Evolutionary conservation across 805 yeast species (phyloP), one percentile per base, ranked within the genome.

Genomic region (Saccharomycopsis selenospora): DNA sequence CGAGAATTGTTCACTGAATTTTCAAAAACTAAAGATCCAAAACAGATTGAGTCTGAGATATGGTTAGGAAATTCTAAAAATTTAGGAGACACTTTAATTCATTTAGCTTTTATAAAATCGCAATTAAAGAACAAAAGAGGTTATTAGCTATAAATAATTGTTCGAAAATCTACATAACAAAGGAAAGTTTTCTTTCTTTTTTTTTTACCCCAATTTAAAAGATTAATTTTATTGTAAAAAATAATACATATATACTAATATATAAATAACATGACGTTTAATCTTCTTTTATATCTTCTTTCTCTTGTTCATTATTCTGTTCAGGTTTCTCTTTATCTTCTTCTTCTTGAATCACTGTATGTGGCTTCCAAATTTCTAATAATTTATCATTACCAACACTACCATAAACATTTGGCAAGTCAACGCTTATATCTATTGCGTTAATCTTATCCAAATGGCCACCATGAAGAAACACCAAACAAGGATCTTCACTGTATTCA

Each of bases 391-490:
- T n/a, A 1, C 85, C 87, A 46, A 80, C 80, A 47, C 85, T 76
- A 5, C 82, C 81, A 28, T 79, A 62, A 1, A 85, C 70, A 65
- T 80, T 74, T 23, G 72, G 70, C 43, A 82, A 64, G 7, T 60
- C 63, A 1, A 87, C 85, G 58, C 83, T 82, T 74, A 90, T 77
- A 49, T 74, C 79, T 43, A 82, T 67, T 55, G 82, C 91, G 48
- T 79, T 71, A 41, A 88, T 72, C 46, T 80, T 71, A 43, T 76
- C 77, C 2, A 89, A 78, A 65, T 88, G 96, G 10, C 96, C 96
- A 13, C 95, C 95, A 63, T 89, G 95, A 58, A 86, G 75, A 60
- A 86, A 88, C 22, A 67, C 65, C 49, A 88, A 72, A 61, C 88
- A 83, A 4, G 95, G 93, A 54, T 89, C 95, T 8, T 79, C 77